phyloP scores from a whole-genome alignment of 768 basidiomycete species.

The Amanita muscaria region DNA sequence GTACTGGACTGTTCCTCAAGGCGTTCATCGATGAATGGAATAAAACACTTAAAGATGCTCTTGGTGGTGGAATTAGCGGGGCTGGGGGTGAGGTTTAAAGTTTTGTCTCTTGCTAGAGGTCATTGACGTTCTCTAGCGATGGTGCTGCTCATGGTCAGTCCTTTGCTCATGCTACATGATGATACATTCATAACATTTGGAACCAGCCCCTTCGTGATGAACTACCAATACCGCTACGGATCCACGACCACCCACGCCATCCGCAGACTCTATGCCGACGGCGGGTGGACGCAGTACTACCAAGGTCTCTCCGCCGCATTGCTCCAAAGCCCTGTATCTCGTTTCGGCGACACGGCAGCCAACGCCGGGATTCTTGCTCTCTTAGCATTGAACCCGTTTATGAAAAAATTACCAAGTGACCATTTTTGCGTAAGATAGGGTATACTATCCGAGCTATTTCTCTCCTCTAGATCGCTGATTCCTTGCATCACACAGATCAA shows the following conservation, averaged over 20 bases:
- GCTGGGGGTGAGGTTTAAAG: slow-evolving; percentile 54
- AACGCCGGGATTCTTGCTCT: slow-evolving; percentile 89
- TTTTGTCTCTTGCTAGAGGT: neutral
- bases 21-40: slow-evolving; percentile 68
- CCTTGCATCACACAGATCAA: slow-evolving; percentile 36
- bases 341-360: slow-evolving; percentile 94
- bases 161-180: too few species aligned
- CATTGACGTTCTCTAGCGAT: slow-evolving; percentile 49
- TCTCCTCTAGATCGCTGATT: too few species aligned
- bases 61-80: slow-evolving; percentile 87
- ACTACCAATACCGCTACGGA: slow-evolving; percentile 92
- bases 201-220: slow-evolving; percentile 93
- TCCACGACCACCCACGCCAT: slow-evolving; percentile 59
- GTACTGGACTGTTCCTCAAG: slow-evolving; percentile 45
- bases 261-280: slow-evolving; percentile 63
- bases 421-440: too few species aligned
- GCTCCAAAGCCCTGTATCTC: slow-evolving; percentile 72
- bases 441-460: too few species aligned
- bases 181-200: too few species aligned
- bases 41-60: slow-evolving; percentile 69
- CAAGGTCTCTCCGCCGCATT: slow-evolving; percentile 81
- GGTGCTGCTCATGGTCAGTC: slow-evolving; percentile 92
- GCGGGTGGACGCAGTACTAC: slow-evolving; percentile 80
- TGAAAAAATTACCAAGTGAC: slow-evolving; percentile 62
- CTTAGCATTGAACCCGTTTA: slow-evolving; percentile 64